A percentile compares a stretch with the other conserved stretches of the same genome.
Evolutionary conservation across 805 yeast species (phyloP).

Genomic region (Schizosaccharomyces osmophilus): DNA sequence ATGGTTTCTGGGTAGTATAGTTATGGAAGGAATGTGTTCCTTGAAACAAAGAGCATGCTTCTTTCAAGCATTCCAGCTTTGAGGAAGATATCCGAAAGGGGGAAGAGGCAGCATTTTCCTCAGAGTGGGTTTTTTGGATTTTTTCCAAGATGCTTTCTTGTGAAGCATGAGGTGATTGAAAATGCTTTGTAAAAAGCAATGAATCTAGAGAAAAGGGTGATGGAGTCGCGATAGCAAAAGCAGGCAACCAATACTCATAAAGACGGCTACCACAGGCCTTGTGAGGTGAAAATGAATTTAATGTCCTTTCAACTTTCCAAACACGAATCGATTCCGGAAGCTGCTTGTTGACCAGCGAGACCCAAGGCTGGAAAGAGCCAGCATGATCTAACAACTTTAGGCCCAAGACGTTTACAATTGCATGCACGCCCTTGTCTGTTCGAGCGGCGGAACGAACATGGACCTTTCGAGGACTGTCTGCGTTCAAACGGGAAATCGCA

Average conservation of each 20-base stretch:
- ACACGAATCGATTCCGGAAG: conserved; percentile 72
- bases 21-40: conserved; percentile 88
- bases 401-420: conserved; percentile 85
- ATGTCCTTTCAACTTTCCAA: conserved; percentile 80
- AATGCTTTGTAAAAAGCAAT: conserved; percentile 28
- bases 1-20: conserved; percentile 58
- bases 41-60: conserved; percentile 44
- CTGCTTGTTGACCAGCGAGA: conserved; percentile 42
- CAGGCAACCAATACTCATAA: conserved; percentile 82
- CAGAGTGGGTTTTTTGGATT: not conserved
- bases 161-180: conserved; percentile 20
- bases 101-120: not conserved
- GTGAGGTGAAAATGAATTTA: conserved; percentile 80
- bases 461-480: conserved; percentile 58
- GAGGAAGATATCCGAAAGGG: conserved; percentile 28
- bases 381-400: conserved; percentile 62
- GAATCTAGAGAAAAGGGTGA: conserved; percentile 25
- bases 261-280: conserved; percentile 88
- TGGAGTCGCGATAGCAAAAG: conserved; percentile 74
- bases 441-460: conserved; percentile 39
- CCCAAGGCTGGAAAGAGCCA: conserved; percentile 51
- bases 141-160: not conserved
- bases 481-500: conserved; percentile 64
- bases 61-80: conserved; percentile 37
- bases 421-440: conserved; percentile 94